Conservation (phyloP, 1,284 basidiomycete genomes). For the Sporisorium reilianum region DNA sequence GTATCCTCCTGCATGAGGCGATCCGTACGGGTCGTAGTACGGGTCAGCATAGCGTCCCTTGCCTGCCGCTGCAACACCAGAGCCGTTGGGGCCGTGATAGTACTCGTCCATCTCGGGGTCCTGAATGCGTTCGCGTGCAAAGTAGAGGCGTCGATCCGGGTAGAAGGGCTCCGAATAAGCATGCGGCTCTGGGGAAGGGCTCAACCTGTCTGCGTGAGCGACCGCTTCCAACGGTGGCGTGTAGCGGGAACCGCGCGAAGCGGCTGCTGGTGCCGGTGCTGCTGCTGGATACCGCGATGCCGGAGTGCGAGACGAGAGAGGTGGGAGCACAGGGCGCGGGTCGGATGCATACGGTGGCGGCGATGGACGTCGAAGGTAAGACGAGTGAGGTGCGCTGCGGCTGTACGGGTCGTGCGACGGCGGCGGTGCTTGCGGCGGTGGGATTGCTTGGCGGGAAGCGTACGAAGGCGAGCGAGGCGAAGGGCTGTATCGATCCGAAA, state of each 20-base stretch:
- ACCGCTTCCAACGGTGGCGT: constrained; percentile 37
- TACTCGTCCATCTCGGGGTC: constrained; percentile 52
- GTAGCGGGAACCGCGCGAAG: constrained; percentile 27
- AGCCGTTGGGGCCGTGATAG: constrained; percentile 33
- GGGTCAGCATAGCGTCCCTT: constrained; percentile 36
- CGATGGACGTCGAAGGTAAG: constrained; percentile 28
- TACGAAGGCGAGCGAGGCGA: constrained; percentile 41
- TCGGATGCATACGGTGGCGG: constrained; percentile 38
- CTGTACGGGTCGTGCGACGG: constrained; percentile 24
- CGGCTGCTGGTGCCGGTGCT: constrained; percentile 11
- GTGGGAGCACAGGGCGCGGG: constrained; percentile 40
- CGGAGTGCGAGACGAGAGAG: constrained; percentile 33
- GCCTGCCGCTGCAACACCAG: constrained; percentile 8
- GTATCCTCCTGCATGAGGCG: constrained; percentile 33
- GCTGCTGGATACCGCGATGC: constrained; percentile 25
- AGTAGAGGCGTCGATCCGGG: constrained; percentile 49
- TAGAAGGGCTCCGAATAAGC: constrained; percentile 45
- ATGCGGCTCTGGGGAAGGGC: constrained; percentile 31
- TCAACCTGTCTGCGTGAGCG: constrained; percentile 19
- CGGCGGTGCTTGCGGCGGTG: constrained; percentile 17
- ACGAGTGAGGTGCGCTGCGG: constrained; percentile 32
- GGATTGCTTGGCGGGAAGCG: constrained; percentile 21
- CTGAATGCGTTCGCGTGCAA: constrained; percentile 47
- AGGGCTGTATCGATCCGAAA: constrained; percentile 46
- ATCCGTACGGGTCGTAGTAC: constrained; percentile 38